Evolutionary conservation across 805 yeast genomes (phyloP), one percentile per base, ranked within the genome.

Genomic region (Cyberlindnera saturnus): DNA sequence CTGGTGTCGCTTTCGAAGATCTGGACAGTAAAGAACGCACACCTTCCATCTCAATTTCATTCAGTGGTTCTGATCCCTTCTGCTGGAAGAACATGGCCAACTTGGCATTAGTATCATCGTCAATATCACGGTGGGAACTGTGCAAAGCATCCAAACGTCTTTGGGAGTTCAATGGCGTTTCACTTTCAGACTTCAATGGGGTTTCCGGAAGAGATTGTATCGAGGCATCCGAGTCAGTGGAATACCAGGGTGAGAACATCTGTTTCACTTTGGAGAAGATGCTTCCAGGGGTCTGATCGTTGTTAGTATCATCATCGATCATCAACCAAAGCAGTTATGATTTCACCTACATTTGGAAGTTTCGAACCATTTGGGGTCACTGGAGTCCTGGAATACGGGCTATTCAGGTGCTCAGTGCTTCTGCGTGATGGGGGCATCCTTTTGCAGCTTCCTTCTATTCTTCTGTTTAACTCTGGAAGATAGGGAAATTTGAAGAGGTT

Each of bases 21-120:
- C 70, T 73, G 16, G 66, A 65, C 46, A 75, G 67, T 15, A 86
- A 62, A 6, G 89, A 75, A 47, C 81, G 59, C 1, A 86, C 91
- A n/a, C 95, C 95, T 61, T 83, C 91, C 54, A 81, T 74, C 59
- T 87, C 96, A 35, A 86, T 69, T 19, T 81, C 87, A 13, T 81
- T 70, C 47, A 87, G 67, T 5, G 91, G 88, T n/a, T 64, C 64
- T 43, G 79, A 75, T n/a, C 95, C 95, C 59, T 85, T 86, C 36
- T 65, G 67, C n/a, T 70, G 70, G 61, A 86, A 86, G 57, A 87
- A 86, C 26, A 72, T 76, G 11, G 88, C 82, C 38, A 86, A 63
- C 29, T 75, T 72, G 28, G 75, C 78, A 63, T 82, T 83, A 82
- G 80, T 14, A 71, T 65, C 42, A 23, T 23, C 11, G 28, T 23